Conservation (phyloP, 768 basidiomycete species). For the Neoboletus magnificus region DNA sequence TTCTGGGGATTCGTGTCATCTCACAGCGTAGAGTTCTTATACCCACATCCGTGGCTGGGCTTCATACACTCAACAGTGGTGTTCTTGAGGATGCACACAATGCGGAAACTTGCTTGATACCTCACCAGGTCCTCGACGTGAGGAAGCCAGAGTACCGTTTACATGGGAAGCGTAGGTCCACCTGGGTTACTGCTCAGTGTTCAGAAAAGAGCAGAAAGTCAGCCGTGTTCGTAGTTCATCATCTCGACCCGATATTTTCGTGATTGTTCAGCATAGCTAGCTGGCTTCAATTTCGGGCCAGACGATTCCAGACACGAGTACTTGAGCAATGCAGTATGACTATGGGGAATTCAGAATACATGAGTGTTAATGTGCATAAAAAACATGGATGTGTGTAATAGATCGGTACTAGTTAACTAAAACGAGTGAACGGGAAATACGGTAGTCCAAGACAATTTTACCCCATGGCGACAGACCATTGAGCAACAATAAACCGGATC, state of each 20-base stretch:
- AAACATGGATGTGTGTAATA: constrained; percentile 3
- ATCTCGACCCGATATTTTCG: too few species aligned
- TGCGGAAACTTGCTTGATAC: too few species aligned
- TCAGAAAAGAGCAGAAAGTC: too few species aligned
- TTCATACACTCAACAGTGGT: not conserved
- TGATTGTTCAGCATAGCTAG: too few species aligned
- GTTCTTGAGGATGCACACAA: too few species aligned
- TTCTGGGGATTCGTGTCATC: not conserved
- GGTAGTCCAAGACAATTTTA: not conserved
- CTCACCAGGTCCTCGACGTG: too few species aligned
- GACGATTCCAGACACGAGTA: not conserved
- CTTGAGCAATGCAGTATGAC: not conserved
- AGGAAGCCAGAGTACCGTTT: not conserved
- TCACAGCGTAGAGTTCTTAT: not conserved
- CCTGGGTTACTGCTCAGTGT: too few species aligned
- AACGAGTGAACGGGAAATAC: not conserved
- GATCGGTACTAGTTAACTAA: not conserved
- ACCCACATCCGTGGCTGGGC: not conserved
- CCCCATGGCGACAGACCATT: not conserved
- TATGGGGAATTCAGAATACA: not conserved
- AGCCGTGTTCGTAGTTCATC: too few species aligned
- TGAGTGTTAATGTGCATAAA: not conserved
- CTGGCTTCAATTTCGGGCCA: not conserved
- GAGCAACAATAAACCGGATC: not conserved
- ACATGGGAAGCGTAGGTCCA: not conserved